Base-by-base conservation (phyloP, 805 yeast genomes). In the Candida ulmi region DNA sequence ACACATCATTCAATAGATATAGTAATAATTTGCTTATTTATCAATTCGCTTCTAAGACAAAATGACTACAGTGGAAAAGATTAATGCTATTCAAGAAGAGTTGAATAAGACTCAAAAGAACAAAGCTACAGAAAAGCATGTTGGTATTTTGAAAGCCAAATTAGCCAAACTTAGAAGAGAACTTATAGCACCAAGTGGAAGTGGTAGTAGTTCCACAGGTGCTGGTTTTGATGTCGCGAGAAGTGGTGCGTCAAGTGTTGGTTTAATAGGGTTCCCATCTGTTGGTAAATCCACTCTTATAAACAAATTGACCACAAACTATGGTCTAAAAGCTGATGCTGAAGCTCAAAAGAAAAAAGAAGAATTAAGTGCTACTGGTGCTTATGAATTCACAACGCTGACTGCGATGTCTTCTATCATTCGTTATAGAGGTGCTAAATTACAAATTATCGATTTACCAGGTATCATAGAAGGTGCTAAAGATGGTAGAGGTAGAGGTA, bases 81-180 rank as follows among this genome's bases (percentile, higher is more conserved):
- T 54, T 45, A 49, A 44, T 68, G 81, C 83, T 68, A 85, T 90
- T 71, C 97, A 91, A 66, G 93, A 84, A 66, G 99, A 91, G 73
- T 91, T 91, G 99, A 90, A 97, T 68, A 75, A 75, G 56, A 93
- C 99, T 57, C 99, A 93, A 62, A 93, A 91, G 69, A 93, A 93
- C 69, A 93, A 93, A 79, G 95, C 95, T 59, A 93, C 99, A 3
- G 87, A 93, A 50, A 91, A 85, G 69, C 99, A 93, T 72, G 69
- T 93, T 73, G 99, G 99, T 58, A 96, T 88, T 68, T 72, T 93
- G 48, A 93, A 95, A 65, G 99, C 99, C 40, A 93, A 93, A 58
- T 69, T 93, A 41, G 99, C 99, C 39, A 90, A 91, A 60, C 72
- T 93, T 52, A 86, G 95, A 69, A 79, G 97, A 60, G 99, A 93